A percentile compares a stretch with the other conserved stretches of the same genome.
Conservation (phyloP, 768 basidiomycete species). For the Suillus brevipes region DNA sequence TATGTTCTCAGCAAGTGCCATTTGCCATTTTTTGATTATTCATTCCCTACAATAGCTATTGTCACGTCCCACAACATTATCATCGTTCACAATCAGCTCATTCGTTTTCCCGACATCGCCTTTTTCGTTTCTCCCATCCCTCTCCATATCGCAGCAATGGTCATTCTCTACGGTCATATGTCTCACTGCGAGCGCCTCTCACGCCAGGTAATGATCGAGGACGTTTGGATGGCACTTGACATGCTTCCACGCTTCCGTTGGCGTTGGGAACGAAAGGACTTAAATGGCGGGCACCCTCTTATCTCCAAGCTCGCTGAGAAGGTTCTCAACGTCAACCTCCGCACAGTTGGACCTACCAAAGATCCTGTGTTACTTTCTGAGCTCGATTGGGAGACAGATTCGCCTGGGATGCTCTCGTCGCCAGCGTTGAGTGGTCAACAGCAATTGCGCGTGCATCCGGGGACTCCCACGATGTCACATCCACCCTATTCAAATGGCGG, state of each 20-base stretch:
- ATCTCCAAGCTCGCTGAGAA: slow-evolving; percentile 81
- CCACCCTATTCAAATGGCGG: slow-evolving; percentile 34
- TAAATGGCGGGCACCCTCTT: slow-evolving; percentile 79
- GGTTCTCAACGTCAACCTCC: slow-evolving; percentile 74
- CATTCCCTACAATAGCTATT: slow-evolving; percentile 51
- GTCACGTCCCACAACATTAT: slow-evolving; percentile 87
- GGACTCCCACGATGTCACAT: slow-evolving; percentile 39
- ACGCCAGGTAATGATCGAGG: slow-evolving; percentile 68
- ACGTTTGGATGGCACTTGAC: slow-evolving; percentile 84
- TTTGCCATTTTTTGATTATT: slow-evolving; percentile 9
- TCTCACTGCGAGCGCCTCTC: slow-evolving; percentile 70
- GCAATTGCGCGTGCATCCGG: slow-evolving; percentile 29
- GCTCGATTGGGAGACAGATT: slow-evolving; percentile 48
- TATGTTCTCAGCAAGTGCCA: slow-evolving; percentile 33
- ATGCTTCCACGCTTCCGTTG: slow-evolving; percentile 88
- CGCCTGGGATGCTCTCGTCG: slow-evolving; percentile 24
- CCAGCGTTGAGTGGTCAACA: slow-evolving; percentile 27
- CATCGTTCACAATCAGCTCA: slow-evolving; percentile 79
- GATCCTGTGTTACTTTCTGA: slow-evolving; percentile 46
- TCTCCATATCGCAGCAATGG: slow-evolving; percentile 88
- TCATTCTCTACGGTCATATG: slow-evolving; percentile 86
- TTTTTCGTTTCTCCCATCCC: slow-evolving; percentile 91
- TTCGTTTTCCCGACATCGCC: slow-evolving; percentile 80
- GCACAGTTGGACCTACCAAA: slow-evolving; percentile 43
- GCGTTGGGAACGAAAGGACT: slow-evolving; percentile 88